Percentiles rank a stretch among this genome's conserved stretches.
These are phyloP conservation scores for Colletotrichum godetiae DNA, from an alignment of 2,329 filamentous ascomycete genomes.

Conservation along the genomic window DNA sequence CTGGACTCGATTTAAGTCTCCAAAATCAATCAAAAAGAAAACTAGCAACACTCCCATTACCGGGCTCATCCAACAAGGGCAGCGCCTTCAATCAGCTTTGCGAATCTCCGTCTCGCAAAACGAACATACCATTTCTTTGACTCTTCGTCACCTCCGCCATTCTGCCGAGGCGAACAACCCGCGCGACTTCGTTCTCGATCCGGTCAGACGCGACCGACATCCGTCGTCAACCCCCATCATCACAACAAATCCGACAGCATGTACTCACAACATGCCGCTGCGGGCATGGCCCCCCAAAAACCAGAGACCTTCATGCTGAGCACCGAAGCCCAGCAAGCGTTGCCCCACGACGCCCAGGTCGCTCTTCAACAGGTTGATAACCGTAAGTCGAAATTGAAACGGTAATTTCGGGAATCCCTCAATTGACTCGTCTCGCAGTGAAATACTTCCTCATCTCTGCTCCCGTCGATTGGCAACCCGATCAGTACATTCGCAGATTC, in stretches of 20 bases:
- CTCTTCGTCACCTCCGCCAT: conserved; percentile 1
- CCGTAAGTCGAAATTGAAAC: conserved; percentile 67
- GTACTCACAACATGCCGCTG: conserved; percentile 84
- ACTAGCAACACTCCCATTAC: conserved; percentile 3
- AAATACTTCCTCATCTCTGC: conserved; percentile 99
- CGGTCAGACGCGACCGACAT: conserved; percentile 37
- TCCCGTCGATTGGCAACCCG: conserved; percentile 95
- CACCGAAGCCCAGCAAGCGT: conserved; percentile 93
- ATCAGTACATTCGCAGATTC: conserved; percentile 97
- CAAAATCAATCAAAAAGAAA: conserved; percentile 22
- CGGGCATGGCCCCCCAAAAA: conserved; percentile 92
- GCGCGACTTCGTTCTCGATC: conserved; percentile 21
- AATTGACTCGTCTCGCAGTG: conserved; percentile 65
- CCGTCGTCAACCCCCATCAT: conserved; percentile 30
- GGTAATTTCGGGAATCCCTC: conserved; percentile 20
- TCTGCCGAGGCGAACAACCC: conserved; percentile 12
- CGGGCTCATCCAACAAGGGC: conserved; percentile 31
- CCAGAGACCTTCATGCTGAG: conserved; percentile 99
- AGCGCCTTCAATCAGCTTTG: conserved; percentile 35
- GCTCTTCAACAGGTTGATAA: conserved; percentile 99
- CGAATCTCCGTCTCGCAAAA: conserved; percentile 12
- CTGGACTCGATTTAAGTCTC: conserved; percentile 56
- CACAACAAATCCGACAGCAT: conserved; percentile 57
- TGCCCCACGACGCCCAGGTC: conserved; percentile 96
- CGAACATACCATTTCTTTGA: conserved; percentile 14